phyloP scores from a whole-genome alignment of 139 green algal genomes.

The Micractinium conductrix region DNA sequence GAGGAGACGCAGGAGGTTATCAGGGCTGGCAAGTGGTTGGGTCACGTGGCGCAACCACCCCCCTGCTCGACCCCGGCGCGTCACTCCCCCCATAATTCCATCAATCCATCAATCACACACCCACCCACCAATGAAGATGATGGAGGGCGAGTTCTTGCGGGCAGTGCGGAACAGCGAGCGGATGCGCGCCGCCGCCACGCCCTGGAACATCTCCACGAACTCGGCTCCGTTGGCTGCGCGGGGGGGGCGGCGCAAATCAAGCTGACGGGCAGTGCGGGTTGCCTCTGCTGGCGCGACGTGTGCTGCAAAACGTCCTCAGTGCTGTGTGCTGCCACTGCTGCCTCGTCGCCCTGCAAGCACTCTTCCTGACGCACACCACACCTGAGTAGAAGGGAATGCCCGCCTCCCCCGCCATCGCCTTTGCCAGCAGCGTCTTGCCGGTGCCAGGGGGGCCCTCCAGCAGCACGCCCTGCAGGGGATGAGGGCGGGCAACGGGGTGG shows the following conservation, averaged over 20 bases:
- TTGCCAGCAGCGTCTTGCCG: slow-evolving; percentile 97
- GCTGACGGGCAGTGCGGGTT: too few species aligned
- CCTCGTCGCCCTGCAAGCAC: too few species aligned
- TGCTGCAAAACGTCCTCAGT: too few species aligned
- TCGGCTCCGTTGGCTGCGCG: slow-evolving; percentile 72
- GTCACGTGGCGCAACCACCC: too few species aligned
- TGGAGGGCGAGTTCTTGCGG: slow-evolving; percentile 90
- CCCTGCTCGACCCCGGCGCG: not conserved
- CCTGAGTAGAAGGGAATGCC: slow-evolving; percentile 72
- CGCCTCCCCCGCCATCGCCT: slow-evolving; percentile 84
- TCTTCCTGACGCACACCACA: too few species aligned
- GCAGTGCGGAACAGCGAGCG: slow-evolving; percentile 95
- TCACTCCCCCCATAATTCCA: not conserved
- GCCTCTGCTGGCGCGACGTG: too few species aligned
- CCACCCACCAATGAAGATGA: slow-evolving; percentile 95
- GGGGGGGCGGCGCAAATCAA: too few species aligned
- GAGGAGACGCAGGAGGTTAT: too few species aligned
- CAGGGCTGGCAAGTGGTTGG: too few species aligned
- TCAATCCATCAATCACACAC: not conserved
- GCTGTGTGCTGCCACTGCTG: too few species aligned
- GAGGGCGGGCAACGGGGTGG: not conserved
- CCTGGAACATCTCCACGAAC: slow-evolving; percentile 87
- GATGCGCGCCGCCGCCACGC: slow-evolving; percentile 77
- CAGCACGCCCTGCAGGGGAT: slow-evolving; percentile 84
- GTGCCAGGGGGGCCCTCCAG: slow-evolving; percentile 97